phyloP scores from a whole-genome alignment of 1,284 basidiomycete species.

The Meira nashicola region DNA sequence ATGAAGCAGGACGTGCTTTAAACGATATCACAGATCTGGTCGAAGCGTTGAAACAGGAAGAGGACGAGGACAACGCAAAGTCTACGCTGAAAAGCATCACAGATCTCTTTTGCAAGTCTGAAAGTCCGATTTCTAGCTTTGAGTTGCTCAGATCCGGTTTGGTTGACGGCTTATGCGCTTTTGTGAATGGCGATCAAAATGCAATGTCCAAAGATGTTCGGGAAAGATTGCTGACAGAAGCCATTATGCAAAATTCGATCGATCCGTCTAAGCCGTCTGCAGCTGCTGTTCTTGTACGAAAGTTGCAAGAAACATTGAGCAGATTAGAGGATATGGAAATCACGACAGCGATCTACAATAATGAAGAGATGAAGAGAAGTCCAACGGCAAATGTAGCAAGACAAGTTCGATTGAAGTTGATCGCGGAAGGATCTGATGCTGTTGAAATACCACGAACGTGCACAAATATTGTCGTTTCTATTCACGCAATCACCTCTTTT shows the following conservation, averaged over 20 bases:
- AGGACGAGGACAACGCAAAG: slow-evolving; percentile 58
- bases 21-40: slow-evolving; percentile 37
- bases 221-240: slow-evolving; percentile 26
- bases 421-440: slow-evolving; percentile 35
- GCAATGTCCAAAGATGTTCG: slow-evolving; percentile 24
- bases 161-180: slow-evolving; percentile 77
- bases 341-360: slow-evolving; percentile 29
- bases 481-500: slow-evolving; percentile 50
- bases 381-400: slow-evolving; percentile 36
- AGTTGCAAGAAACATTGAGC: slow-evolving; percentile 47
- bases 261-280: slow-evolving; percentile 16
- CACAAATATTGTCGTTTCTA: slow-evolving; percentile 44
- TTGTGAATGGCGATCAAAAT: slow-evolving; percentile 62
- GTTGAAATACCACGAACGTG: slow-evolving; percentile 36
- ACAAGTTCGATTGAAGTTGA: slow-evolving; percentile 43
- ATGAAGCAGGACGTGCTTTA: slow-evolving; percentile 34
- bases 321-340: slow-evolving; percentile 45
- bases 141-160: slow-evolving; percentile 90
- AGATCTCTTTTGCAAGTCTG: slow-evolving; percentile 68
- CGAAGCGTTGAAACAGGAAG: slow-evolving; percentile 17
- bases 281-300: slow-evolving; percentile 29
- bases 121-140: slow-evolving; percentile 80
- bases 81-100: slow-evolving; percentile 69
- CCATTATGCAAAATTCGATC: slow-evolving; percentile 24
- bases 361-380: slow-evolving; percentile 32